These are phyloP conservation scores for Xylariaceae sp. DNA, from an alignment of 2,329 filamentous ascomycete species.

Conservation along the genomic window DNA sequence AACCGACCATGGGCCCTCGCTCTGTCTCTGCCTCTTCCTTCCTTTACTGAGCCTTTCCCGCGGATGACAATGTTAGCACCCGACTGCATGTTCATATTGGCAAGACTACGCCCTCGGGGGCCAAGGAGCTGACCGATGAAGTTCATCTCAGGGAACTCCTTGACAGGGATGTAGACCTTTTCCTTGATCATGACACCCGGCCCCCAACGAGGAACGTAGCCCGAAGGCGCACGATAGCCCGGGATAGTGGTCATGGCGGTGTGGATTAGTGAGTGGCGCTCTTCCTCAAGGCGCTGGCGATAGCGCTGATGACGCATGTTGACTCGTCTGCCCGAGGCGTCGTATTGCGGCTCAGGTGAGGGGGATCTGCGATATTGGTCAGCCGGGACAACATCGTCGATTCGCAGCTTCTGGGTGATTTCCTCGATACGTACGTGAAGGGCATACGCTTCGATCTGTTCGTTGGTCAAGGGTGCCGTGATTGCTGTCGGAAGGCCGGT, in stretches of 20 bases:
- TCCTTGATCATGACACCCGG: conserved; percentile 77
- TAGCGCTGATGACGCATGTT: conserved; percentile 82
- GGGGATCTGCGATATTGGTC: conserved; percentile 78
- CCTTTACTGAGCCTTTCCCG: conserved; percentile 82
- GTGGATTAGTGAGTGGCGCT: conserved; percentile 78
- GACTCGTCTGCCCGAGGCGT: conserved; percentile 80
- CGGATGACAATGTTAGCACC: conserved; percentile 81
- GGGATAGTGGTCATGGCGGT: conserved; percentile 81
- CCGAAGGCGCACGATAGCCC: conserved; percentile 78
- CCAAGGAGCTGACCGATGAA: conserved; percentile 89
- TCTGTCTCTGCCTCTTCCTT: conserved; percentile 68
- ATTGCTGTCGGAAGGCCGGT: conserved; percentile 15
- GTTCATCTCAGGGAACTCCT: conserved; percentile 86
- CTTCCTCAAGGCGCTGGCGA: conserved; percentile 77
- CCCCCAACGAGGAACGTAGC: conserved; percentile 60
- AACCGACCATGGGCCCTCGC: conserved; percentile 80
- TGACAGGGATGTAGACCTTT: conserved; percentile 84
- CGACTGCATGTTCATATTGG: conserved; percentile 80
- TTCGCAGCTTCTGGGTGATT: conserved; percentile 80
- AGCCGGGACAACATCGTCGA: conserved; percentile 77
- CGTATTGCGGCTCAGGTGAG: conserved; percentile 78
- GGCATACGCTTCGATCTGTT: conserved; percentile 80
- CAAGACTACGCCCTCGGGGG: conserved; percentile 81
- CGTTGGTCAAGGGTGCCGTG: conserved; percentile 67
- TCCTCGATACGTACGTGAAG: conserved; percentile 80